Conservation (phyloP, 352 stramenopile species). For the Phytopythium montanum region DNA sequence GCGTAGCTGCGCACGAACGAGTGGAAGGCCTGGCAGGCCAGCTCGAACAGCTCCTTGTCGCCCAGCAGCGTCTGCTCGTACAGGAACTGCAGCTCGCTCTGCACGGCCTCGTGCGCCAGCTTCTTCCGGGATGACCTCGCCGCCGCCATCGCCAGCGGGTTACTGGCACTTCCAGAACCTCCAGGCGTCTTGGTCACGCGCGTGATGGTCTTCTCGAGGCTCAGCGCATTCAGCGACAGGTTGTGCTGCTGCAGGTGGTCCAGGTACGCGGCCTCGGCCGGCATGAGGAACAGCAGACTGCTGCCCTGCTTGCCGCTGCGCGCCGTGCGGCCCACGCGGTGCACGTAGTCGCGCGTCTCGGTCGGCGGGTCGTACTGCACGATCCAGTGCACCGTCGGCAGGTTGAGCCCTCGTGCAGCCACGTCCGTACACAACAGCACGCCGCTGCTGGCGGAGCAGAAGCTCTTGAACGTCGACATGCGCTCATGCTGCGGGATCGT, state of each 20-base stretch:
- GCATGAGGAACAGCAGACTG: constrained; percentile 96
- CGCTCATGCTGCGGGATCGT: constrained; percentile 96
- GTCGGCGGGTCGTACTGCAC: constrained; percentile 99
- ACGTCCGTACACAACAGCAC: constrained; percentile 99
- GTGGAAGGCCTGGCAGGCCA: constrained; percentile 89
- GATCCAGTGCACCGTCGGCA: constrained; percentile 95
- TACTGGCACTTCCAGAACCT: constrained; percentile 53
- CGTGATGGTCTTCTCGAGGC: constrained; percentile 80
- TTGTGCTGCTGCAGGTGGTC: constrained; percentile 89
- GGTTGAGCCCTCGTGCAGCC: constrained; percentile 96
- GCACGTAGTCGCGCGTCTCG: constrained; percentile 99
- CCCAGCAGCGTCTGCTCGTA: constrained; percentile 81
- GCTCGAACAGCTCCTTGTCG: constrained; percentile 79
- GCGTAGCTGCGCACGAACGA: constrained; percentile 93
- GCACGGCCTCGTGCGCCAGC: constrained; percentile 75
- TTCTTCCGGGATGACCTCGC: constrained; percentile 52
- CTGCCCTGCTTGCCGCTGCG: constrained; percentile 96
- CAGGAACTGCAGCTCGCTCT: constrained; percentile 79
- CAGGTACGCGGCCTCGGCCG: constrained; percentile 94
- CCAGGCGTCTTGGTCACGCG: constrained; percentile 52
- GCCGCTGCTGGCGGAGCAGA: constrained; percentile 86
- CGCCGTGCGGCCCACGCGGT: constrained; percentile 98
- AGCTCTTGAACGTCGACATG: constrained; percentile 94
- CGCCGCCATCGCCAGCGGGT: constrained; percentile 5
- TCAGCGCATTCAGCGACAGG: constrained; percentile 78